These are phyloP conservation scores for Benincasa hispida DNA, from an alignment of 306 rosid species.

Conservation along the genomic window DNA sequence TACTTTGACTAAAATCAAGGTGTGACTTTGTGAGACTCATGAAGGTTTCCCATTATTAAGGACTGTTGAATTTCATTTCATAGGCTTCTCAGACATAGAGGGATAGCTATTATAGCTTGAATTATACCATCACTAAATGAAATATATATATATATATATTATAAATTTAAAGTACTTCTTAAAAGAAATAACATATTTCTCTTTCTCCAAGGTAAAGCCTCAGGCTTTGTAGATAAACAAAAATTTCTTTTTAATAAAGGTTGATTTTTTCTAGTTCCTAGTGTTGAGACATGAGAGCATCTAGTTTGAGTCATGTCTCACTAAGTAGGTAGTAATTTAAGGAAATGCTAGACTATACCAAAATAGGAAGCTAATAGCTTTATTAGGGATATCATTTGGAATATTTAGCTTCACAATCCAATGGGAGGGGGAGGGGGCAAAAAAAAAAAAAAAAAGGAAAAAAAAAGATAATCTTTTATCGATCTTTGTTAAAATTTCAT, in stretches of 20 bases:
- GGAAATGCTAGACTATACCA: slow-evolving; percentile 3
- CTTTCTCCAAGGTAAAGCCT: neutral
- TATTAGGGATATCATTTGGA: neutral
- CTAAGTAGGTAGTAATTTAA: neutral
- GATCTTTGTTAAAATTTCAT: neutral
- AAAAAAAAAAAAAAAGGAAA: neutral
- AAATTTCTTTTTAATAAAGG: neutral
- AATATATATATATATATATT: neutral
- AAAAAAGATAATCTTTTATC: neutral
- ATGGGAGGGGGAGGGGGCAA: neutral
- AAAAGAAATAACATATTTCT: slow-evolving; percentile 2
- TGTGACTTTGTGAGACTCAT: neutral
- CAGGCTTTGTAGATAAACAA: slow-evolving; percentile 1
- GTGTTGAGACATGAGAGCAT: neutral
- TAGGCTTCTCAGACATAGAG: neutral
- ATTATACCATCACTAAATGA: neutral
- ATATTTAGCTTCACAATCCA: neutral
- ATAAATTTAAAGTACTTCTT: neutral
- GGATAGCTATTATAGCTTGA: neutral
- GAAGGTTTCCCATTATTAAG: neutral
- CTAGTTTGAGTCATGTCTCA: neutral
- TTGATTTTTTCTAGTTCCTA: neutral
- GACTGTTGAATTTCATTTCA: neutral
- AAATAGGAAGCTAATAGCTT: neutral
- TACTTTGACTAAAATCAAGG: neutral